A percentile compares a stretch with the other conserved stretches of the same genome.
These are phyloP conservation scores for Deuterostichococcus epilithicus DNA, from an alignment of 139 green algal genomes.

Conservation along the genomic window DNA sequence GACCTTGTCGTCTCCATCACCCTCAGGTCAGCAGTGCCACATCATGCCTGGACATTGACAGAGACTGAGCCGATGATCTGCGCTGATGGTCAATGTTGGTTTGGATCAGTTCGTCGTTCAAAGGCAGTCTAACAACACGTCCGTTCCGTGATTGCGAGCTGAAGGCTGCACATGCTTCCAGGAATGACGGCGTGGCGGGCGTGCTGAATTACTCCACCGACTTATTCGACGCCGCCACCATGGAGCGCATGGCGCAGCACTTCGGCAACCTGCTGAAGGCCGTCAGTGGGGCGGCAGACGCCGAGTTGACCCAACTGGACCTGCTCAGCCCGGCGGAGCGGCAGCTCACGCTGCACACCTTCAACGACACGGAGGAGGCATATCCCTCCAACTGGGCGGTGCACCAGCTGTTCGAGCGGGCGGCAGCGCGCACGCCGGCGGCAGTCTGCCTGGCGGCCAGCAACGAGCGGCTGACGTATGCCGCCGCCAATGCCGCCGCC, in stretches of 20 bases:
- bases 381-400: slow-evolving; percentile 6
- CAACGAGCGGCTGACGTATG: slow-evolving; percentile 12
- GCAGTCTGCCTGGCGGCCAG: slow-evolving; percentile 17
- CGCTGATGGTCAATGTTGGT: too few relatives aligned
- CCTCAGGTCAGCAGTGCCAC: background rate
- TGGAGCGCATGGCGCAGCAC: background rate
- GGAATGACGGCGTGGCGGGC: background rate
- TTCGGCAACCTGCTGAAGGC: background rate
- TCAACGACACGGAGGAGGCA: slow-evolving; percentile 10
- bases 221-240: background rate
- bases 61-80: background rate
- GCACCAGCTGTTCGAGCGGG: slow-evolving; percentile 21
- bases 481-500: slow-evolving; percentile 14
- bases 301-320: background rate
- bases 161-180: background rate
- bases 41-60: background rate
- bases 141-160: too few relatives aligned
- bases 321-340: background rate
- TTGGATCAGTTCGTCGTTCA: too few relatives aligned
- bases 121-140: too few relatives aligned
- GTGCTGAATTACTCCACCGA: background rate
- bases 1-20: background rate
- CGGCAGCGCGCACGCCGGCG: slow-evolving; percentile 2
- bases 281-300: background rate
- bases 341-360: background rate